Conservation (phyloP, 345 rosid genomes). For the Pelargonium nanum region DNA sequence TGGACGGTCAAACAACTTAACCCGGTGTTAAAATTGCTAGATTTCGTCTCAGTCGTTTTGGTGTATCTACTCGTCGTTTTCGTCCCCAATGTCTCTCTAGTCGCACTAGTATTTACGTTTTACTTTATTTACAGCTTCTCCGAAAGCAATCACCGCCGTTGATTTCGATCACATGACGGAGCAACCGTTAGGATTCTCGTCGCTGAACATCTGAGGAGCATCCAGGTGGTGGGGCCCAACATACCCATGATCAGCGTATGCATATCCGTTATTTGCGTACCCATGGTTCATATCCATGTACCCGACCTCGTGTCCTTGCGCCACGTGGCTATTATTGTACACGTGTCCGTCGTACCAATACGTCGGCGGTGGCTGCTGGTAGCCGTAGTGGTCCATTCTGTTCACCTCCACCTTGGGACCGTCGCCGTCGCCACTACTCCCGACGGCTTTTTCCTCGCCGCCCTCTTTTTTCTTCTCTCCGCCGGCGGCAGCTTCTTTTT, state of each 20-base stretch:
- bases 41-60: too few relatives aligned
- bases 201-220: conserved; percentile 79
- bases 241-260: conserved; percentile 20
- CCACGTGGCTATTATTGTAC: conserved; percentile 26
- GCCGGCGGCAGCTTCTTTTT: background rate
- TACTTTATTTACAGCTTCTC: background rate
- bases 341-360: conserved; percentile 33
- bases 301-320: conserved; percentile 17
- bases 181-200: conserved; percentile 86
- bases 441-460: background rate
- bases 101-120: background rate
- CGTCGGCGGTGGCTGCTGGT: conserved; percentile 18
- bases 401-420: conserved; percentile 19
- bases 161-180: conserved; percentile 44
- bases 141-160: background rate
- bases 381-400: conserved; percentile 25
- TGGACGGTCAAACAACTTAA: too few relatives aligned
- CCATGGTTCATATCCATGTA: conserved; percentile 12
- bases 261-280: conserved; percentile 21
- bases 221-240: conserved; percentile 19
- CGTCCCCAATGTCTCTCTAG: background rate
- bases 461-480: conserved; percentile 10
- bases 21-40: background rate
- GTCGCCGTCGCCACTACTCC: background rate
- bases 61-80: background rate